Base-by-base conservation (phyloP, 306 rosid species). In the Herpetospermum pedunculosum region DNA sequence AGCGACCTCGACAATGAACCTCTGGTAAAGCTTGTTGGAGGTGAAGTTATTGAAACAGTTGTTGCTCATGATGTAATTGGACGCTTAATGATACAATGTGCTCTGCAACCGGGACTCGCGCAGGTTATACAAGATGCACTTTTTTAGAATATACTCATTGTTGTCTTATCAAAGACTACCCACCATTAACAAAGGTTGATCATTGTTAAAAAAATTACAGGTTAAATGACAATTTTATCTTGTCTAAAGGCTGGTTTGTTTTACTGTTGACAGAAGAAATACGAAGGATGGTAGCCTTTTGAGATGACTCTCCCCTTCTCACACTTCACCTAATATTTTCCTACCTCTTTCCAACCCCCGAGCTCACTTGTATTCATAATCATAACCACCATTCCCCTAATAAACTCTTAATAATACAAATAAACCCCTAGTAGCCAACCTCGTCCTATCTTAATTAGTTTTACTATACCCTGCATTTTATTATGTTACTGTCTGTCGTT, bases 21-120 rank as follows among this genome's bases (percentile, higher is more conserved):
- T 63, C 81, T 93, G 38, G 98, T 93, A 76, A 91, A 93, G 90
- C 97, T 91, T 78, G 98, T 93, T 52, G 98, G 98, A 30, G 98
- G 97, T 74, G 97, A 85, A 73, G 94, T 91, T 76, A 89, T 86
- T 82, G 97, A 93, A 91, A 91, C 98, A 30, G 98, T 93, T 77
- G 98, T 93, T 72, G 98, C 98, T 44, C 98, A 93, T 84, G 98
- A 93, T 83, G 98, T 93, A 75, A 93, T 93, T 84, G 98, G 98
- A 53, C 96, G 98, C 73, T 81, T 93, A 78, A 93, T 93, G 98
- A 93, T 93, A 83, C 96, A 93, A 80, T 93, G 98, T 78, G 98
- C 98, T 84, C 84, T 93, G 63, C 98, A 93, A 78, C 98, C 98
- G 25, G 98, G 98, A 78, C 98, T 93, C 79, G 98, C 98, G 29